These are phyloP conservation scores for Citrullus mucosospermus DNA, from an alignment of 306 rosid species.

Conservation along the genomic window DNA sequence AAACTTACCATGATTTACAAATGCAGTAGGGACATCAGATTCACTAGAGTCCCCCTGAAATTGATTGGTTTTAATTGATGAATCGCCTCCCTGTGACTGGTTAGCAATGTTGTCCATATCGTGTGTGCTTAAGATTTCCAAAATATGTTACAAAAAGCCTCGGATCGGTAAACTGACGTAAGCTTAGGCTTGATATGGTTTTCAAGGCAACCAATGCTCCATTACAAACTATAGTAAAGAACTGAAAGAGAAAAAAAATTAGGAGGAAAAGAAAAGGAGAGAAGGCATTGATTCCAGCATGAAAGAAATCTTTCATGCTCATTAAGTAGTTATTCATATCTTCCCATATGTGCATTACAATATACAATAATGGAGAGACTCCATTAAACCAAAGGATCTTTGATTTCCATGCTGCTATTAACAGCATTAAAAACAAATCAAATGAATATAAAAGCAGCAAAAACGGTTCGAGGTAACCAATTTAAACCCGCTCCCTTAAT, in stretches of 20 bases:
- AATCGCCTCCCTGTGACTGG: not conserved
- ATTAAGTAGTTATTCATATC: not conserved
- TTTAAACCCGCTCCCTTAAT: not conserved
- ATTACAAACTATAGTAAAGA: not conserved
- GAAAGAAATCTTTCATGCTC: not conserved
- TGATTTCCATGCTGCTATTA: not conserved
- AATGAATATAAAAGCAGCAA: not conserved
- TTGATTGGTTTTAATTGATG: not conserved
- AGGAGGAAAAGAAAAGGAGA: not conserved
- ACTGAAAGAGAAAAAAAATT: not conserved
- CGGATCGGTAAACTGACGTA: not conserved
- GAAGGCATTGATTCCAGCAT: not conserved
- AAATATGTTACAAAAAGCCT: not conserved
- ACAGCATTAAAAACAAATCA: not conserved
- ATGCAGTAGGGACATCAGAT: not conserved
- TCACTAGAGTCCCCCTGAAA: not conserved
- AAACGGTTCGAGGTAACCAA: not conserved
- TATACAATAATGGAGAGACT: not conserved
- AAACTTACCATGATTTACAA: conserved; percentile 1
- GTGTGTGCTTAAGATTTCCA: not conserved
- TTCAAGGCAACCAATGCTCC: not conserved
- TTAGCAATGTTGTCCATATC: not conserved
- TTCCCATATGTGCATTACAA: not conserved
- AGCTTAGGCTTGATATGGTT: not conserved
- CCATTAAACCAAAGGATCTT: not conserved